Base-by-base conservation (phyloP, 768 basidiomycete species). In the Antrodiella citrinella region DNA sequence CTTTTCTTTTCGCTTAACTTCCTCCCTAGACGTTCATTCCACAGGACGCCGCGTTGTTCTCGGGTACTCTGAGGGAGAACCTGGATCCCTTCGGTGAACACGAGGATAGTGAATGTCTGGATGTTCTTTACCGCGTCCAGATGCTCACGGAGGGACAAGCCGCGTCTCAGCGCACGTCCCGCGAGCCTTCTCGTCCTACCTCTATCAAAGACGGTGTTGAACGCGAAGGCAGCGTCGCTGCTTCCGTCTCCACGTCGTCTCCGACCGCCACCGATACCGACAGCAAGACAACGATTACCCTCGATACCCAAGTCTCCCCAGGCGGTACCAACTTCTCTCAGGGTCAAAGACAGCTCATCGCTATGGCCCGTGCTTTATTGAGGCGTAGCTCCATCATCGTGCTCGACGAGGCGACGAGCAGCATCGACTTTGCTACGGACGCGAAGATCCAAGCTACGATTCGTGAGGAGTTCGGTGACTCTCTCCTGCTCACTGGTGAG, bases 311-410 rank as follows among this genome's bases (percentile, higher is more conserved):
- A 52, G 85, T 95, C 7, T 89, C 89, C 0, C 75, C 88, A 0
- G 91, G 91, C 0, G 92, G 92, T 0, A 74, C 81, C 24, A 95
- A 96, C 69, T 94, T 96, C 65, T 93, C 89, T 1, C 89, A 92
- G 52, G 93, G 94, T 9, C 92, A 97, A 62, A 66, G 91, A 9
- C 93, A 97, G 59, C 69, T 91, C 13, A 86, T 92, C 48, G 84
- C 88, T 1, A 85, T 91, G 84, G 90, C 89, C 0, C 76, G 90
- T 4, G 88, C 90, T 0, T 69, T 91, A 19, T 70, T 91, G 24
- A 71, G 86, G 15, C 75, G 78, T 4, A 87, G 82, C 59, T 68
- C 81, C 11, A 79, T 91, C 55, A 82, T 91, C 46, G 77, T 91
- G 13, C 69, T 91, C 35, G 90, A 89, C 54, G 88, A 91, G 57